These are phyloP conservation scores for Metschnikowia koreensis DNA, from an alignment of 805 yeast species.

Conservation along the genomic window DNA sequence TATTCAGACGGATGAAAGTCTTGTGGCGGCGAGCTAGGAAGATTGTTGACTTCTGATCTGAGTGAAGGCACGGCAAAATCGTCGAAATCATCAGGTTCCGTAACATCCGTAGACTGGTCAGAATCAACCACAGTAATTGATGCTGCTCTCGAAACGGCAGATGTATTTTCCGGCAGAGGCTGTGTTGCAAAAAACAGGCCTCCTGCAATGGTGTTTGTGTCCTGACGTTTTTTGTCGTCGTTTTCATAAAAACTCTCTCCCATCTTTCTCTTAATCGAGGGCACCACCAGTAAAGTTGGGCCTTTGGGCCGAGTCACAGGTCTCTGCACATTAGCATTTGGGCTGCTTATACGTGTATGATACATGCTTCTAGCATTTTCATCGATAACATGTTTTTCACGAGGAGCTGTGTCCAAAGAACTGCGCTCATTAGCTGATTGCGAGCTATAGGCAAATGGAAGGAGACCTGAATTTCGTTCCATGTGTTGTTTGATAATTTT, in stretches of 20 bases:
- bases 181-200: background rate
- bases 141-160: background rate
- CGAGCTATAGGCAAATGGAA: constrained; percentile 51
- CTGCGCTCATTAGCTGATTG: constrained; percentile 27
- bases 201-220: constrained; percentile 17
- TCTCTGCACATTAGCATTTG: constrained; percentile 1
- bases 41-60: background rate
- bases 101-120: constrained; percentile 7
- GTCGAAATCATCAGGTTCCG: constrained; percentile 8
- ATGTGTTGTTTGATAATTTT: constrained; percentile 3
- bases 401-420: constrained; percentile 40
- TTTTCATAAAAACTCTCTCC: constrained; percentile 45
- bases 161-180: constrained; percentile 1
- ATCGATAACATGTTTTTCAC: constrained; percentile 39
- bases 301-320: constrained; percentile 16
- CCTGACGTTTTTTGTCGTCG: constrained; percentile 38
- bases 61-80: background rate
- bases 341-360: constrained; percentile 33
- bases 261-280: constrained; percentile 40
- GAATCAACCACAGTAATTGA: constrained; percentile 1
- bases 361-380: constrained; percentile 45
- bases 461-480: constrained; percentile 37
- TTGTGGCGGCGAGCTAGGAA: constrained; percentile 43
- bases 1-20: constrained; percentile 32
- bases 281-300: constrained; percentile 24